These are phyloP conservation scores for Mrakia frigida DNA, from an alignment of 768 basidiomycete species.

Conservation along the genomic window DNA sequence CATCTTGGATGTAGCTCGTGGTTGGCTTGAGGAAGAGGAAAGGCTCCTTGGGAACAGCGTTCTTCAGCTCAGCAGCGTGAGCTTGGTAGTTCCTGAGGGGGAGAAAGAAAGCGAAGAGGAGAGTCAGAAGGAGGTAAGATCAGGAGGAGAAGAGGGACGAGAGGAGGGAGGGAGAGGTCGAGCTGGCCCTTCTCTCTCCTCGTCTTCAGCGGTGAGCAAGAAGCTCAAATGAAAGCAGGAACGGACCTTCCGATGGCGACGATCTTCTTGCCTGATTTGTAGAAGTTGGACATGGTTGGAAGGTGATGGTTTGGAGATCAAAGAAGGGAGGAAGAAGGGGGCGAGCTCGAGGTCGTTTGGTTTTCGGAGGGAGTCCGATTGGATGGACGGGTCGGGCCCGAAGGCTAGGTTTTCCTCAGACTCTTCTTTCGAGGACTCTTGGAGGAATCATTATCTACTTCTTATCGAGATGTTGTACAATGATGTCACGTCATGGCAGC, in stretches of 20 bases:
- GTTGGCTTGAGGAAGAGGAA: conserved; percentile 99
- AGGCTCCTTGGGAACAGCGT: conserved; percentile 82
- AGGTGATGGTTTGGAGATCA: neutral
- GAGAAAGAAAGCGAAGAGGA: neutral
- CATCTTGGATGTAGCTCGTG: conserved; percentile 70
- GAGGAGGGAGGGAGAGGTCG: conserved; percentile 13
- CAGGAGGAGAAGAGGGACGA: conserved; percentile 59
- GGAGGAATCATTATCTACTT: too few species aligned
- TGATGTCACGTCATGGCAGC: too few species aligned
- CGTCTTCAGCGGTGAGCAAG: neutral
- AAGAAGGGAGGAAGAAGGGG: neutral
- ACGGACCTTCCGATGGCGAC: conserved; percentile 88
- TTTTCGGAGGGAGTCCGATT: too few species aligned
- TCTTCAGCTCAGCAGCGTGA: conserved; percentile 86
- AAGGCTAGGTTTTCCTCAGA: too few species aligned
- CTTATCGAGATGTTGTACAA: too few species aligned
- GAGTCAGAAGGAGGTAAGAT: conserved; percentile 19
- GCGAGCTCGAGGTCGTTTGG: neutral
- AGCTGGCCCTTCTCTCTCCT: neutral
- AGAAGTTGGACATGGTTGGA: conserved; percentile 23
- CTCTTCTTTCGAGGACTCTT: too few species aligned
- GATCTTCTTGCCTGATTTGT: conserved; percentile 48
- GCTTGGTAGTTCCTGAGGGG: conserved; percentile 45
- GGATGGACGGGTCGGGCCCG: too few species aligned
- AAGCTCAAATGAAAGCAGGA: too few species aligned